These are phyloP conservation scores for Plasmodium gallinaceum DNA, from an alignment of 169 alveolate genomes.

Conservation along the genomic window DNA sequence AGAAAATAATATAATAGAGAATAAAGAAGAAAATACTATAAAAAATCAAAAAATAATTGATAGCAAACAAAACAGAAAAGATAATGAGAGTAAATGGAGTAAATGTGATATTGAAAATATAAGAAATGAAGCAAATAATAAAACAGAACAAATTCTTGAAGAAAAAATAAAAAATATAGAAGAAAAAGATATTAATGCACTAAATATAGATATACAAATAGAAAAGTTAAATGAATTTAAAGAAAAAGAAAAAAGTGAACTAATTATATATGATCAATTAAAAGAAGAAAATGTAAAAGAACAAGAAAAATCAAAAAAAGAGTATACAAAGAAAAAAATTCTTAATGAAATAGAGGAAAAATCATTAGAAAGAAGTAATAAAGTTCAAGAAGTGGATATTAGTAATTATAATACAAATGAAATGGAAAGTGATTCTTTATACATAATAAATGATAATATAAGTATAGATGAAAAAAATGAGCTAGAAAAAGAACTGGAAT, in stretches of 20 bases:
- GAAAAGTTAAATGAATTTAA: background rate
- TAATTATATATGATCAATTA: no score
- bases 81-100: background rate
- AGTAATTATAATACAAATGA: background rate
- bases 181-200: background rate
- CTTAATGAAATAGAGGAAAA: background rate
- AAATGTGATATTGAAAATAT: no score
- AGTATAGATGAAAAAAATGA: conserved; percentile 5
- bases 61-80: background rate
- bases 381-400: background rate
- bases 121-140: background rate
- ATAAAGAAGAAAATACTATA: background rate
- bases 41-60: background rate
- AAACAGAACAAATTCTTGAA: background rate
- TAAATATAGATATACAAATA: background rate
- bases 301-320: background rate
- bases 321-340: background rate
- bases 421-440: background rate
- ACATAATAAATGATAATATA: conserved; percentile 40
- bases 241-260: background rate
- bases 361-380: background rate
- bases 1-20: background rate
- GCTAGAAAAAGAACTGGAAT: conserved; percentile 44
- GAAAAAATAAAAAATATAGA: background rate
- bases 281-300: background rate